phyloP scores from a whole-genome alignment of 768 basidiomycete genomes.

The Kwoniella mangroviensis region DNA sequence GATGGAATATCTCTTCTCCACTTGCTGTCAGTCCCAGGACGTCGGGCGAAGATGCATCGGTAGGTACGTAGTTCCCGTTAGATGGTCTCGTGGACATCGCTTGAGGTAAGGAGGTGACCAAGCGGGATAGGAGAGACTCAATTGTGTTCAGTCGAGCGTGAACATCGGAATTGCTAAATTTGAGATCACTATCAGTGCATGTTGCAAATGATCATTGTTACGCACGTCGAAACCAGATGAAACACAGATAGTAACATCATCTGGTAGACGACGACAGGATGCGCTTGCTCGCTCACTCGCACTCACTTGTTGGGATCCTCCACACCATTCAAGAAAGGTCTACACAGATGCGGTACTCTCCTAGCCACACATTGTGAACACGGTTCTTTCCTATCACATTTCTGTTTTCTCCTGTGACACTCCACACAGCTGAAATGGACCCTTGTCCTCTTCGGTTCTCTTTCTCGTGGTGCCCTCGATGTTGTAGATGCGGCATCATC shows the following conservation, averaged over 20 bases:
- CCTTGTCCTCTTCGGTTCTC: slow-evolving; percentile 48
- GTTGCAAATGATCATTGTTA: too few relatives aligned
- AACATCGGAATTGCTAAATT: slow-evolving; percentile 52
- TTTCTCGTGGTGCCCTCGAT: slow-evolving; percentile 7
- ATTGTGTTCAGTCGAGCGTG: slow-evolving; percentile 55
- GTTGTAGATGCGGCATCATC: slow-evolving; percentile 40
- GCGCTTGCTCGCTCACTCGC: not conserved
- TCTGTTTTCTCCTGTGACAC: slow-evolving; percentile 55
- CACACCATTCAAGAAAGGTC: slow-evolving; percentile 57
- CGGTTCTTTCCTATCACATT: slow-evolving; percentile 54
- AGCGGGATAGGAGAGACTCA: slow-evolving; percentile 49
- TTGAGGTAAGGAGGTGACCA: slow-evolving; percentile 43
- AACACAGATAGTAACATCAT: too few relatives aligned
- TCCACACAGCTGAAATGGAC: slow-evolving; percentile 56
- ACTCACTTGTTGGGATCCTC: slow-evolving; percentile 55
- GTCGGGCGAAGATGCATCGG: slow-evolving; percentile 42
- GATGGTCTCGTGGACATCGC: not conserved
- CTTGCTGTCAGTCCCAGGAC: slow-evolving; percentile 42
- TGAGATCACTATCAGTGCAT: not conserved
- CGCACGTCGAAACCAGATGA: too few relatives aligned
- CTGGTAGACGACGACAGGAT: not conserved
- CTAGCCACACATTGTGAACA: slow-evolving; percentile 57
- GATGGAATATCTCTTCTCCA: slow-evolving; percentile 54
- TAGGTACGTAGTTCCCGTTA: slow-evolving; percentile 4
- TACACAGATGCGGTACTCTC: slow-evolving; percentile 57